Evolutionary conservation across 2,329 filamentous ascomycete genomes (phyloP), one percentile per base, ranked within the genome.

Genomic region (Exophiala viscosa): DNA sequence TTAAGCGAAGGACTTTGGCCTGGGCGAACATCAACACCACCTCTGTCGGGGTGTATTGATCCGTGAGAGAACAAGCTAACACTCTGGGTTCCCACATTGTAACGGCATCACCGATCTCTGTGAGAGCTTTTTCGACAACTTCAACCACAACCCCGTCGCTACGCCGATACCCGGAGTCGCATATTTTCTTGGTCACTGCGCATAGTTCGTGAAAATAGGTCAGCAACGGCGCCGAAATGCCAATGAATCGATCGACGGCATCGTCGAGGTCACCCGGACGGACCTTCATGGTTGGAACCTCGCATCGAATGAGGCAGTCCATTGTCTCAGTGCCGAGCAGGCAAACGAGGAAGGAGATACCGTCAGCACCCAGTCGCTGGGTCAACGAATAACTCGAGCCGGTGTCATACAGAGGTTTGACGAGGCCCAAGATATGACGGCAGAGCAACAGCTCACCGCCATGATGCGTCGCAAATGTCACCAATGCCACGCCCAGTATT

Each of bases 171-270:
- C 14, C 8, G 5, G 15, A 49, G 14, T 17, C 10, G n/a, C 13
- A n/a, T 6, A 49, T 42, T 18, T 15, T 2, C n/a, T 42, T 18
- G 14, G 20, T n/a, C 20, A 49, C 5, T 18, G n/a, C n/a, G 18
- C 46, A 49, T 8, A 49, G 18, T 11, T 49, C 46, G 28, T 49
- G 34, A 8, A 49, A 33, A 17, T 42, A 20, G 13, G 46, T 42
- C 18, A 49, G 35, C 15, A 49, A 13, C 2, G 46, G 28, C 5
- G 36, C 46, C 4, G 46, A 49, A 1, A 49, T 28, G 5, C 46
- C 46, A 28, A 49, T 49, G 46, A 49, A 49, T 9, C 46, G 46
- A 35, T 49, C 46, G 11, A 49, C 46, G n/a, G 32, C 7, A 5
- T 32, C 31, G 3, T 49, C 23, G 38, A 42, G 11, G 28, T 49